A percentile compares a stretch with the other conserved stretches of the same genome.
Evolutionary conservation across 2,329 filamentous ascomycete species (phyloP).

Genomic region (Septoria linicola): DNA sequence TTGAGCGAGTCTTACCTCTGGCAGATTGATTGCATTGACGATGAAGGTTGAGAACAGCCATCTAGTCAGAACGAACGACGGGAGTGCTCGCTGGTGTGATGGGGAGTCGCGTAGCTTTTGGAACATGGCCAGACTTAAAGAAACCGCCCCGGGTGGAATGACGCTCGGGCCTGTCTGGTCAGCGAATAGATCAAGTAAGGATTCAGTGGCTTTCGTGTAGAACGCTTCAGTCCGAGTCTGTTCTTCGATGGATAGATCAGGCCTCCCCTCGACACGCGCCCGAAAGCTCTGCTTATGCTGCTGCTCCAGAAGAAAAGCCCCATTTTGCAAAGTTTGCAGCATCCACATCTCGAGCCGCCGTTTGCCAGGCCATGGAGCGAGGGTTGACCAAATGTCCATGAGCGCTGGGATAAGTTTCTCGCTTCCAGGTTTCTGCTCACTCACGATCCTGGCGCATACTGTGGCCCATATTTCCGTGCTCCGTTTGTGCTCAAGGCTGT

Average conservation of each 20-base stretch:
- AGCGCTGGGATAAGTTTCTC: slow-evolving; percentile 81
- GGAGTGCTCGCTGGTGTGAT: slow-evolving; percentile 66
- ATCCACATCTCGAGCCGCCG: slow-evolving; percentile 90
- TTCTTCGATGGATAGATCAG: slow-evolving; percentile 70
- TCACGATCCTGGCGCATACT: slow-evolving; percentile 78
- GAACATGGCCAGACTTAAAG: slow-evolving; percentile 80
- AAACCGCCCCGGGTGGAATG: slow-evolving; percentile 80
- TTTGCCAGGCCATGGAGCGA: slow-evolving; percentile 86
- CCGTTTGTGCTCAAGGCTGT: slow-evolving; percentile 64
- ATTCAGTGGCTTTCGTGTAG: slow-evolving; percentile 76
- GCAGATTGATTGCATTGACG: slow-evolving; percentile 78
- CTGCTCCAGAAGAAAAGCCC: slow-evolving; percentile 84
- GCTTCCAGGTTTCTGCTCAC: slow-evolving; percentile 70
- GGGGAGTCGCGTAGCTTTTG: slow-evolving; percentile 64
- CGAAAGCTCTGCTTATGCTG: slow-evolving; percentile 72
- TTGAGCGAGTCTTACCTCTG: slow-evolving; percentile 61
- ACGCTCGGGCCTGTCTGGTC: slow-evolving; percentile 74
- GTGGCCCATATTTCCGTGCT: slow-evolving; percentile 86
- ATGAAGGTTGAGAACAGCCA: slow-evolving; percentile 92
- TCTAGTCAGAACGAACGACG: slow-evolving; percentile 80
- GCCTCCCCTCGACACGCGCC: slow-evolving; percentile 67
- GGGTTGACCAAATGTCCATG: slow-evolving; percentile 81
- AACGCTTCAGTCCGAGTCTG: slow-evolving; percentile 83
- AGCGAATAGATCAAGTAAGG: slow-evolving; percentile 81
- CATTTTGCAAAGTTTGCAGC: slow-evolving; percentile 90